These are phyloP conservation scores for Cardiospermum halicacabum DNA, from an alignment of 345 rosid genomes.

Conservation along the genomic window DNA sequence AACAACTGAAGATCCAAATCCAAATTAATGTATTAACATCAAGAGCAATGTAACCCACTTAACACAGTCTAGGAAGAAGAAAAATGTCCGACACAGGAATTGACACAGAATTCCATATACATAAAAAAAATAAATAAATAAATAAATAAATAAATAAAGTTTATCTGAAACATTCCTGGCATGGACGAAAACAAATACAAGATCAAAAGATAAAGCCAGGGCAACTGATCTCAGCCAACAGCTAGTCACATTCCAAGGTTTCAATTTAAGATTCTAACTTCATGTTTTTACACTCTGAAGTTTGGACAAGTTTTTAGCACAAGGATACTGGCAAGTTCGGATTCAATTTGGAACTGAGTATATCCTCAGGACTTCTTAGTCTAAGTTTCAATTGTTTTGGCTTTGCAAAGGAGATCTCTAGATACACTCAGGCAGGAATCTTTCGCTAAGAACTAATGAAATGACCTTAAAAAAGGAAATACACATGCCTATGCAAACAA, in stretches of 20 bases:
- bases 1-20: slow-evolving; percentile 3
- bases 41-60: not conserved
- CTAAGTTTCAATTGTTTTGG: not conserved
- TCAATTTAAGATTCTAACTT: not conserved
- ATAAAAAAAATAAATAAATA: not conserved
- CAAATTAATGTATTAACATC: not conserved
- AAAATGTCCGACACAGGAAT: not conserved
- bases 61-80: not conserved
- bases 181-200: not conserved
- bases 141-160: no score
- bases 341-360: not conserved
- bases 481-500: not conserved
- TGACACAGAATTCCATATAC: not conserved
- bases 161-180: not conserved
- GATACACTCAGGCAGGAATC: not conserved
- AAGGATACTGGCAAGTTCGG: not conserved
- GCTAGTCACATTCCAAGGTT: not conserved
- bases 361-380: not conserved
- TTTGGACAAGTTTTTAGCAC: not conserved
- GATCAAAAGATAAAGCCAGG: not conserved
- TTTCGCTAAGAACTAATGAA: not conserved
- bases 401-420: not conserved
- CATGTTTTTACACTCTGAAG: not conserved
- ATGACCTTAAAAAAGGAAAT: not conserved
- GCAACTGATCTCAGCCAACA: not conserved